These are phyloP conservation scores for Solanum chiquidenum DNA, from an alignment of 257 asterid genomes.

Conservation along the genomic window DNA sequence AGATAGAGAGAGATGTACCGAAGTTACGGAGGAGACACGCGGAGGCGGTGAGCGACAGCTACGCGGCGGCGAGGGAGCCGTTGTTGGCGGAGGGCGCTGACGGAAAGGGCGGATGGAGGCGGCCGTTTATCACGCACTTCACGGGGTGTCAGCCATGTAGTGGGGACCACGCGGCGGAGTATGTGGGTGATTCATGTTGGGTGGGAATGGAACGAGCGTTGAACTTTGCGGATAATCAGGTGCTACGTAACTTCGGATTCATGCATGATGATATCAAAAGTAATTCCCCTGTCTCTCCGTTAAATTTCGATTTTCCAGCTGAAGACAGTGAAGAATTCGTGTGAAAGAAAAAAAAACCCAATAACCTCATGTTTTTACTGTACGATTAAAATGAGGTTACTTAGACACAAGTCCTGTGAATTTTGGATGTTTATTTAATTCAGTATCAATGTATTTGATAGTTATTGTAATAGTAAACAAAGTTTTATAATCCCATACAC, in stretches of 20 bases:
- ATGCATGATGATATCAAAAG: slow-evolving; percentile 30
- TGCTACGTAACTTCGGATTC: slow-evolving; percentile 47
- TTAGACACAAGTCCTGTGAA: neutral
- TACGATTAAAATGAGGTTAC: neutral
- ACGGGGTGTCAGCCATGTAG: slow-evolving; percentile 91
- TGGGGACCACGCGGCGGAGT: slow-evolving; percentile 53
- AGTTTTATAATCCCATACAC: neutral
- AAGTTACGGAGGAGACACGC: slow-evolving; percentile 54
- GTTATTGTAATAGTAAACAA: neutral
- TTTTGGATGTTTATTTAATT: neutral
- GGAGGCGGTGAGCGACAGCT: slow-evolving; percentile 39
- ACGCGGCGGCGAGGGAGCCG: slow-evolving; percentile 25
- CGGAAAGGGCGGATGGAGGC: slow-evolving; percentile 23
- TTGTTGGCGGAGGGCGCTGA: slow-evolving; percentile 16
- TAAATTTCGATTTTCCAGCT: slow-evolving; percentile 30
- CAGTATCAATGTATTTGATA: neutral
- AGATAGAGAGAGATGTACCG: slow-evolving; percentile 11
- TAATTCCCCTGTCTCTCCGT: slow-evolving; percentile 17
- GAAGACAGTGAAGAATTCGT: slow-evolving; percentile 2
- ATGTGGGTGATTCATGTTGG: slow-evolving; percentile 40
- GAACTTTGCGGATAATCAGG: slow-evolving; percentile 72
- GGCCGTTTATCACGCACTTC: slow-evolving; percentile 83
- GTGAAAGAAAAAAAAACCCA: neutral
- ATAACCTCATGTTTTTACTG: neutral
- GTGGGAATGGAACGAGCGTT: slow-evolving; percentile 63